Percentiles rank a stretch among this genome's conserved stretches.
Conservation (phyloP, 805 yeast genomes). For the Metschnikowia corniflorae region DNA sequence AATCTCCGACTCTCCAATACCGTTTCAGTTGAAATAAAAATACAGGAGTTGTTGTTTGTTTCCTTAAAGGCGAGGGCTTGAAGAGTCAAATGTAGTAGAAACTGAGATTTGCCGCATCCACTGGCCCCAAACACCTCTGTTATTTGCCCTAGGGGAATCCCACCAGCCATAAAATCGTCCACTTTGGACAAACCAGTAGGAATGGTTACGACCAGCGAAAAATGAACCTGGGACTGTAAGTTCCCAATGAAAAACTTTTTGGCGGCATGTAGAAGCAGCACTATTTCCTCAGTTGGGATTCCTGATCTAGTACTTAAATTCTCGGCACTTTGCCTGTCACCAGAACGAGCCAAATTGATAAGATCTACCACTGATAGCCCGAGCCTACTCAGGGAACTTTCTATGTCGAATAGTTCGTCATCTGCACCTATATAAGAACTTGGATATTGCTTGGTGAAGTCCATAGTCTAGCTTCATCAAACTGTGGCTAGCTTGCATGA, state of each 20-base stretch:
- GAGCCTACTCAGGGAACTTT: slow-evolving; percentile 3
- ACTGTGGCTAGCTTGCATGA: too few relatives aligned
- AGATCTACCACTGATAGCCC: slow-evolving; percentile 9
- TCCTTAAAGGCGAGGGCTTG: background rate
- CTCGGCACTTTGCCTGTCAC: slow-evolving; percentile 2
- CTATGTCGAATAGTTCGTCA: slow-evolving; percentile 3
- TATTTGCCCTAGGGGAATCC: slow-evolving; percentile 13
- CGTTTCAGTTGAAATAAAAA: slow-evolving; percentile 79
- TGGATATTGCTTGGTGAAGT: slow-evolving; percentile 8
- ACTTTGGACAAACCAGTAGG: too few relatives aligned
- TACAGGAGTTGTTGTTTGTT: slow-evolving; percentile 20
- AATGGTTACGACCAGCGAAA: too few relatives aligned
- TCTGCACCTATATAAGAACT: background rate
- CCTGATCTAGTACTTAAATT: slow-evolving; percentile 7
- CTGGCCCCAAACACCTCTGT: slow-evolving; percentile 84
- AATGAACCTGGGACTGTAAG: too few relatives aligned
- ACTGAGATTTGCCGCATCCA: slow-evolving; percentile 83
- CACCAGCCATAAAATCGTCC: slow-evolving; percentile 13
- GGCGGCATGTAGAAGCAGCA: slow-evolving; percentile 1
- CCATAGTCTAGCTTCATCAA: too few relatives aligned
- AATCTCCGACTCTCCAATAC: slow-evolving; percentile 65
- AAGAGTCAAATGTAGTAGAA: slow-evolving; percentile 60
- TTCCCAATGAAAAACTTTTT: background rate
- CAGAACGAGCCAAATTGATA: slow-evolving; percentile 1
- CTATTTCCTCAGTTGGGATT: slow-evolving; percentile 3